A percentile compares a stretch with the other conserved stretches of the same genome.
Evolutionary conservation across 2,329 filamentous ascomycete species (phyloP).

Genomic region (Alternaria triticina): DNA sequence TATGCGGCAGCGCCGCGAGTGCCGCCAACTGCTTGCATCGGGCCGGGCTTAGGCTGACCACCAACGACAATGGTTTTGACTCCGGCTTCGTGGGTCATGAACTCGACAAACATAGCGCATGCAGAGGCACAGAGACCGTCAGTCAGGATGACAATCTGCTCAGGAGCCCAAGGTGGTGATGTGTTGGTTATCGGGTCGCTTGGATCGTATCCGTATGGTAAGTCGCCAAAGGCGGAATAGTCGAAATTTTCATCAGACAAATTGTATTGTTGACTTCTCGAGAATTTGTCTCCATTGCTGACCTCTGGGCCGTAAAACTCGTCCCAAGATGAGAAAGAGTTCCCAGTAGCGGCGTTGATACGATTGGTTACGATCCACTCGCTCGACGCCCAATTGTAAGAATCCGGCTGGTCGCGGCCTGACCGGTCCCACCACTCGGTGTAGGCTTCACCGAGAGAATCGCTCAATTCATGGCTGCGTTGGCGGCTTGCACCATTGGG

Average conservation of each 20-base stretch:
- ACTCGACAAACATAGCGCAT: slow-evolving; percentile 60
- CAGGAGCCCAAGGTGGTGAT: not conserved
- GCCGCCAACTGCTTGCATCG: slow-evolving; percentile 54
- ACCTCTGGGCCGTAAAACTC: slow-evolving; percentile 44
- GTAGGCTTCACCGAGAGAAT: slow-evolving; percentile 22
- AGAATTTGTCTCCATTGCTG: slow-evolving; percentile 44
- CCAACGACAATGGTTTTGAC: slow-evolving; percentile 63
- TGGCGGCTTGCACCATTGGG: slow-evolving; percentile 53
- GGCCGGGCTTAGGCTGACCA: slow-evolving; percentile 58
- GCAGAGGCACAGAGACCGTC: slow-evolving; percentile 64
- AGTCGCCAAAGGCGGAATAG: not conserved
- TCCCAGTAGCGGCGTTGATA: slow-evolving; percentile 26
- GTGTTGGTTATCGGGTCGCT: not conserved
- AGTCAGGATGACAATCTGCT: slow-evolving; percentile 42
- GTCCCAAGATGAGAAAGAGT: slow-evolving; percentile 50
- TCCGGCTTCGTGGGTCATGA: slow-evolving; percentile 53
- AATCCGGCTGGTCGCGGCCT: slow-evolving; percentile 2
- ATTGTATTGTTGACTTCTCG: slow-evolving; percentile 18
- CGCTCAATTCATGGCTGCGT: slow-evolving; percentile 47
- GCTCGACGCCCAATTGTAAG: slow-evolving; percentile 1
- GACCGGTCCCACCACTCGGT: slow-evolving; percentile 7
- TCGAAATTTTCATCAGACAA: not conserved
- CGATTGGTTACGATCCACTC: slow-evolving; percentile 26
- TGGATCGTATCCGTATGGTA: not conserved
- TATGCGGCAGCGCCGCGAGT: slow-evolving; percentile 59